These are phyloP conservation scores for Triangularia setosa DNA, from an alignment of 2,329 filamentous ascomycete species.

Conservation along the genomic window DNA sequence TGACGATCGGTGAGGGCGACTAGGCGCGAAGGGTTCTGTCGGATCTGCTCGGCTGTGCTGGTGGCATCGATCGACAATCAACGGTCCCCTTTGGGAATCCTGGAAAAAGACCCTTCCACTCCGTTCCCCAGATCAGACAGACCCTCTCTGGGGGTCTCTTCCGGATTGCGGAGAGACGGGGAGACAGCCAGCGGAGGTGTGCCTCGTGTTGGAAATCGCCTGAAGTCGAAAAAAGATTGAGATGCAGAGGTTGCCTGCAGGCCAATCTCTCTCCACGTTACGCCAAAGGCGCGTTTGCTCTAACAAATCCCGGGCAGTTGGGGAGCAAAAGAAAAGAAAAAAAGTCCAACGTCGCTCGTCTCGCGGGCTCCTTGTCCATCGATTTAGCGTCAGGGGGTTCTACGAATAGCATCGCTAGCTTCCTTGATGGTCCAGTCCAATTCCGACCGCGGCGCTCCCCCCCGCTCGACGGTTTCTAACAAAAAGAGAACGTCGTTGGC, in stretches of 20 bases:
- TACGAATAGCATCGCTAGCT: neutral
- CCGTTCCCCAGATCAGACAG: neutral
- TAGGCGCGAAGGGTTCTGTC: neutral
- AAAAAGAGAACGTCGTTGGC: neutral
- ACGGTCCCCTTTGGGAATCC: constrained; percentile 13
- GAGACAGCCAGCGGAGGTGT: neutral
- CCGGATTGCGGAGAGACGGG: no score
- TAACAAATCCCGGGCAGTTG: no score
- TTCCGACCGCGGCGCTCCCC: neutral
- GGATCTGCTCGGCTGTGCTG: neutral
- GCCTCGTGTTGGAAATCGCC: constrained; percentile 17
- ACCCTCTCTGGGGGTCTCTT: neutral
- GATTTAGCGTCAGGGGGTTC: neutral
- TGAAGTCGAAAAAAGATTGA: constrained; percentile 6
- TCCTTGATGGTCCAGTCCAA: neutral
- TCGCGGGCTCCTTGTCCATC: neutral
- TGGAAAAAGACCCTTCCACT: constrained; percentile 6
- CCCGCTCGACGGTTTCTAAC: neutral
- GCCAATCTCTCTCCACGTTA: neutral
- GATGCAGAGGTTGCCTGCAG: constrained; percentile 4
- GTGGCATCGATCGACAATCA: constrained; percentile 19
- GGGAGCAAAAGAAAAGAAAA: neutral
- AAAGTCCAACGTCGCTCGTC: neutral
- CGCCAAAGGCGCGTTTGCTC: neutral
- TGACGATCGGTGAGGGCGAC: neutral